Evolutionary conservation across 371 early-diverging fungal species (phyloP).

Genomic region (Rhizopus arrhizus): DNA sequence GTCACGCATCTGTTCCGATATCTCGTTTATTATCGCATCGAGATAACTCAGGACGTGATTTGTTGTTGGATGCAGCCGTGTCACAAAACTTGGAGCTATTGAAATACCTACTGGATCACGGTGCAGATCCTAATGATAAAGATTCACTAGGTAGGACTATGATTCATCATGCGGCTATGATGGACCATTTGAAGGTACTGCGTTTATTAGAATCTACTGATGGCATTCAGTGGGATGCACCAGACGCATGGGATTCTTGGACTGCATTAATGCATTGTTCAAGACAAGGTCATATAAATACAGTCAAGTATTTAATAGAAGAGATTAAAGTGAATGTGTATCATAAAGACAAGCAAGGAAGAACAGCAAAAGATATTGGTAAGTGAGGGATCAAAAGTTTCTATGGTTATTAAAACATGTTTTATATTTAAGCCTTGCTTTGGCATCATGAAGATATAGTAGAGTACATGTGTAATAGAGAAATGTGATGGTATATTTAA

Average conservation of each 20-base stretch:
- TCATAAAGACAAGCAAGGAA: slow-evolving; percentile 43
- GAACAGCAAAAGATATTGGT: slow-evolving; percentile 49
- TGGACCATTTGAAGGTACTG: slow-evolving; percentile 41
- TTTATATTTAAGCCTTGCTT: not conserved
- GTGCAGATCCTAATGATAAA: slow-evolving; percentile 39
- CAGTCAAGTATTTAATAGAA: slow-evolving; percentile 39
- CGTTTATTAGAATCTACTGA: slow-evolving; percentile 15
- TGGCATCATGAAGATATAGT: slow-evolving; percentile 4
- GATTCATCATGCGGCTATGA: slow-evolving; percentile 57
- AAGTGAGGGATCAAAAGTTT: not conserved
- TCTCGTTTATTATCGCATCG: slow-evolving; percentile 25
- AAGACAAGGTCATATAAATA: slow-evolving; percentile 39
- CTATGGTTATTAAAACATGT: not conserved
- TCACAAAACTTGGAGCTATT: slow-evolving; percentile 40
- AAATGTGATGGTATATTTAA: too few species aligned
- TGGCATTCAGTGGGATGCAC: slow-evolving; percentile 33
- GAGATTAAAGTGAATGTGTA: slow-evolving; percentile 17
- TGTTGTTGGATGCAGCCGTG: slow-evolving; percentile 48
- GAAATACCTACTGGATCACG: slow-evolving; percentile 31
- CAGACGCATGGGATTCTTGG: slow-evolving; percentile 56
- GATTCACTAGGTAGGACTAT: slow-evolving; percentile 50
- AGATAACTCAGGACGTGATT: slow-evolving; percentile 51
- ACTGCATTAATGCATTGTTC: slow-evolving; percentile 56
- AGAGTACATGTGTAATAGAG: not conserved
- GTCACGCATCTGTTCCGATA: slow-evolving; percentile 18